A percentile compares a stretch with the other conserved stretches of the same genome.
Evolutionary conservation across 2,329 filamentous ascomycete genomes (phyloP).

Genomic region (Parascedosporium putredinis): DNA sequence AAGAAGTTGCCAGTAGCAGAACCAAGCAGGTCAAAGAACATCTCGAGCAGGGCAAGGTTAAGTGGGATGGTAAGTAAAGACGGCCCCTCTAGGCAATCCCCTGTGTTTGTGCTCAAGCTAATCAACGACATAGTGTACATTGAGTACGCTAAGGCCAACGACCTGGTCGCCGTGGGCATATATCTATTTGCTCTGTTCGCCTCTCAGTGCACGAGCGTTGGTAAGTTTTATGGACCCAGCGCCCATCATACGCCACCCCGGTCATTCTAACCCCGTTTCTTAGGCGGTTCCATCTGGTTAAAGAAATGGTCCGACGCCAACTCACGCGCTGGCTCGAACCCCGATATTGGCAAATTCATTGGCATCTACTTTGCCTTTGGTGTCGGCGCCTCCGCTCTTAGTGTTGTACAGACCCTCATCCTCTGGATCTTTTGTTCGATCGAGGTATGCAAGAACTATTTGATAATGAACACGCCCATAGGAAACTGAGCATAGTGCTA

Average conservation of each 20-base stretch:
- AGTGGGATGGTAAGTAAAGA: slow-evolving; percentile 53
- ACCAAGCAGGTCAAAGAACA: slow-evolving; percentile 82
- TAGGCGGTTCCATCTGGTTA: slow-evolving; percentile 79
- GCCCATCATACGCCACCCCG: neutral
- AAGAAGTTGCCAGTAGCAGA: slow-evolving; percentile 60
- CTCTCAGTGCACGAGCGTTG: slow-evolving; percentile 73
- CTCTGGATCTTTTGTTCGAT: slow-evolving; percentile 99
- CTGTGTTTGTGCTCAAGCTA: neutral
- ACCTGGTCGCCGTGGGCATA: slow-evolving; percentile 69
- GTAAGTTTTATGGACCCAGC: slow-evolving; percentile 29
- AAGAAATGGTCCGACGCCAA: slow-evolving; percentile 87
- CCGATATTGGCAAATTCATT: slow-evolving; percentile 77
- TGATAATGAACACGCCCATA: neutral
- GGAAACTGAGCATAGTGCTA: slow-evolving; percentile 13
- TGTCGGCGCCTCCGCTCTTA: slow-evolving; percentile 72
- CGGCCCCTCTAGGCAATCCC: neutral
- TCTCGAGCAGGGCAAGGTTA: slow-evolving; percentile 91
- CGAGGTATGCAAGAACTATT: no score
- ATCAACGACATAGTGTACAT: slow-evolving; percentile 53
- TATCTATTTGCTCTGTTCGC: slow-evolving; percentile 70
- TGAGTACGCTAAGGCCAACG: slow-evolving; percentile 93
- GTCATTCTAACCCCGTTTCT: neutral
- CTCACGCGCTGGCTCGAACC: slow-evolving; percentile 54
- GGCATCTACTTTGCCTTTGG: slow-evolving; percentile 94
- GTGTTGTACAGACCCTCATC: slow-evolving; percentile 85